Evolutionary conservation across 1,284 basidiomycete genomes (phyloP), one percentile per base, ranked within the genome.

Genomic region (Ustilago trichophora): DNA sequence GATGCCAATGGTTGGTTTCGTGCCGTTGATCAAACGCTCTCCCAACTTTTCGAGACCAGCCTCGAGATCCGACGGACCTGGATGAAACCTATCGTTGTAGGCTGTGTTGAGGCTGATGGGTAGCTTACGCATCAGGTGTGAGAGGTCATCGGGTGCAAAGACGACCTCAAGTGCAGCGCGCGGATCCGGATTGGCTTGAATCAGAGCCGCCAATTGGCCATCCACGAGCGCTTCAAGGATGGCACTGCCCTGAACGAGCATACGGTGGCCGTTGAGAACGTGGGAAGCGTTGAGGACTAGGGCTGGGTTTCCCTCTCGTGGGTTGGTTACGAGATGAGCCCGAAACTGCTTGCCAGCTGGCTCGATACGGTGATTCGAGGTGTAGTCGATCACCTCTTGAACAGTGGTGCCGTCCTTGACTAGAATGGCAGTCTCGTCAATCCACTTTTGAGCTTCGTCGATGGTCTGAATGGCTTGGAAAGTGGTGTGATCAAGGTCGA

Each of bases 211-310:
- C 9, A 52, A 15, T 13, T 41, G 36, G 6, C 29, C 45, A 18
- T 53, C 41, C 6, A 56, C 34, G 4, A 53, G 44, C 2, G 54
- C 60, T n/a, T 56, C 40, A 13, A 56, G 12, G 19, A 53, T 49
- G 4, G 44, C 38, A 25, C 40, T 37, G 11, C 31, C 40, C 13
- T 64, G 53, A 13, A 42, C n/a, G 22, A 40, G 24, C 13, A 32
- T 19, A 9, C 47, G 54, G 19, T 64, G 60, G 16, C 60, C 60
- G 32, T 45, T 56, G 40, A 64, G 44, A 8, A 57, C 54, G 32
- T 64, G 60, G 15, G 60, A 64, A 19, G 44, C 53, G 21, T 64
- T 46, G n/a, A 53, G n/a, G n/a, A 64, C 35, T 1, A 64, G 6
- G 10, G 44, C 43, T 6, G 32, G 12, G 7, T 36, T 21, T 1